Evolutionary conservation across 495 filamentous ascomycete species (phyloP).

Genomic region (Hypomontagnella monticulosa): DNA sequence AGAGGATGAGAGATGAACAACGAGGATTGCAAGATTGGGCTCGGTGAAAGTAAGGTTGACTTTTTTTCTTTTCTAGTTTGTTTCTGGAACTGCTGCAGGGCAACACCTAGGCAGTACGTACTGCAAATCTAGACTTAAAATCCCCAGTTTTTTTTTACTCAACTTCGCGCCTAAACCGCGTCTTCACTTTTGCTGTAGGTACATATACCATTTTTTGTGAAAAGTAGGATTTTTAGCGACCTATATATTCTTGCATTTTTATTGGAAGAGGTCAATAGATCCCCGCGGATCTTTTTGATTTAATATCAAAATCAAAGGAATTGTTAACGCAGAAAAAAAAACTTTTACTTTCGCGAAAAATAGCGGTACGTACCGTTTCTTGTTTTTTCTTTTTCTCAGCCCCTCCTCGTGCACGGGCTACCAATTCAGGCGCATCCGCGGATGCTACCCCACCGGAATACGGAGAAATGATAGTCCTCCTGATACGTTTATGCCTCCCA

Average conservation of each 20-base stretch:
- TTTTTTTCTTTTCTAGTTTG: slow-evolving; percentile 25
- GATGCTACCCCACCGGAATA: slow-evolving; percentile 34
- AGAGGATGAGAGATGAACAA: slow-evolving; percentile 12
- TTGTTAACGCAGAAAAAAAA: too few relatives aligned
- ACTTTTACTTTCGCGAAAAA: too few relatives aligned
- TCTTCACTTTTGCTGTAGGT: too few relatives aligned
- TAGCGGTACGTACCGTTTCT: too few relatives aligned
- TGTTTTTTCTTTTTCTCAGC: background rate
- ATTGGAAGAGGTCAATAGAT: too few relatives aligned
- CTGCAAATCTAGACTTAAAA: slow-evolving; percentile 29
- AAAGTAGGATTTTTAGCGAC: too few relatives aligned
- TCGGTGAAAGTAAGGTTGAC: slow-evolving; percentile 9
- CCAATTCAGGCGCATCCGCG: too few relatives aligned
- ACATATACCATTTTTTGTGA: too few relatives aligned
- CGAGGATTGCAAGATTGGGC: slow-evolving; percentile 24
- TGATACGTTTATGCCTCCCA: background rate
- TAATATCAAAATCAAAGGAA: too few relatives aligned
- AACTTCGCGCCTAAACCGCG: slow-evolving; percentile 19
- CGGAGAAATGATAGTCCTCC: slow-evolving; percentile 22
- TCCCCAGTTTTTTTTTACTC: slow-evolving; percentile 8
- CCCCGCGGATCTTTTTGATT: too few relatives aligned
- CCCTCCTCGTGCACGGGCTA: background rate
- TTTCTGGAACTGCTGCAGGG: slow-evolving; percentile 25
- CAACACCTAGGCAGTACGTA: slow-evolving; percentile 13
- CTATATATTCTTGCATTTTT: too few relatives aligned